Base-by-base conservation (phyloP, 1,284 basidiomycete genomes). In the Pterula multifida region DNA sequence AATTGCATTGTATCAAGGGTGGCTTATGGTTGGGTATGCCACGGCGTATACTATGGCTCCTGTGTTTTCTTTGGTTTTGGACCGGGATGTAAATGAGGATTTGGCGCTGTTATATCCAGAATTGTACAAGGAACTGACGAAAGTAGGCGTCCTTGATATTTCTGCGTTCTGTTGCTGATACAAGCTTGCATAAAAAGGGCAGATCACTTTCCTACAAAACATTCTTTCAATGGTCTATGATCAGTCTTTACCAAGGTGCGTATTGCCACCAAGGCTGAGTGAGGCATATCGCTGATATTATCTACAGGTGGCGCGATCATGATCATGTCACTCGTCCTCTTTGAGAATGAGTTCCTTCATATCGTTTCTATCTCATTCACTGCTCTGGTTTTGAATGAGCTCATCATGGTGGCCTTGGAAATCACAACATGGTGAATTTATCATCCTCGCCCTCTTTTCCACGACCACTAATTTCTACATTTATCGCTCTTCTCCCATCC, bases 41-140 rank as follows among this genome's bases (percentile, higher is more conserved):
- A 99, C 96, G 0, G 73, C 94, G 11, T 98, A 98, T 63, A 98
- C 96, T 1, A 98, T 98, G 94, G 92, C 93, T 0, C 95, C 95
- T 0, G 95, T 98, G 3, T 98, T 98, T 66, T 97, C 92, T 45
- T 75, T 98, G 47, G 96, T 98, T 1, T 72, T 98, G 49, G 96
- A 99, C 65, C 78, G 85, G 45, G 96, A 99, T 64, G 91, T 99
- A 45, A 97, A 82, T 63, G 94, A 97, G 63, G 93, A 98, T 65
- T 68, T 98, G 49, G 94, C 96, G 0, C 67, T 99, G 55, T 72
- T 97, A 50, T 99, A 98, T 66, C 96, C 96, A 0, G 96, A 98
- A 67, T 67, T 99, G 49, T 99, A 98, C 70, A 97, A 97, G 68
- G 96, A 98, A 58, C 69, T 98, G 50, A 95, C 90, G 17, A 96